Percentiles rank a stretch among this genome's conserved stretches.
Conservation (phyloP, 305 asterid genomes). For the Solanum chacoense region DNA sequence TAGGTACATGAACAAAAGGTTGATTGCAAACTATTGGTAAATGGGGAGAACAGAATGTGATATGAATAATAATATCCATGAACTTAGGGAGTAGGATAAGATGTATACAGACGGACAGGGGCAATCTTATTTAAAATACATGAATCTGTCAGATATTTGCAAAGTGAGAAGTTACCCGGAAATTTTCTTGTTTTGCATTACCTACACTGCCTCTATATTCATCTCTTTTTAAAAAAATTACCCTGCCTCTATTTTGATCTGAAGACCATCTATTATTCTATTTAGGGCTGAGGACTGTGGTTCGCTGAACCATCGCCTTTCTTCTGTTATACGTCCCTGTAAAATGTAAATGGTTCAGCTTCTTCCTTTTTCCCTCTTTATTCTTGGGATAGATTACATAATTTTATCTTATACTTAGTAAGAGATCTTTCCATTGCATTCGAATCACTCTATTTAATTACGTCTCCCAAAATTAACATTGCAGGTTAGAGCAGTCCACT, state of each 20-base stretch:
- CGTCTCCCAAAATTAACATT: not conserved
- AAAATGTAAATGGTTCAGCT: not conserved
- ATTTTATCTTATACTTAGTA: not conserved
- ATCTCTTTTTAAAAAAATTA: not conserved
- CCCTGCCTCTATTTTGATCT: not conserved
- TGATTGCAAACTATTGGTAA: not conserved
- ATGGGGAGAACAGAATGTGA: not conserved
- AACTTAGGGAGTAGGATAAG: not conserved
- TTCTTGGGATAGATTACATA: not conserved
- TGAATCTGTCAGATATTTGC: not conserved
- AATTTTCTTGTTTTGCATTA: not conserved
- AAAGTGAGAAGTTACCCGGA: not conserved
- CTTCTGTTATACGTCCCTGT: not conserved
- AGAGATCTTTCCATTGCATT: not conserved
- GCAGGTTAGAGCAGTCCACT: slow-evolving; percentile 83
- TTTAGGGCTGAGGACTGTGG: not conserved
- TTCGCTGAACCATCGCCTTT: not conserved
- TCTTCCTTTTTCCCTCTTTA: not conserved
- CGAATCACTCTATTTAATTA: not conserved
- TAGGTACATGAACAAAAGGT: not conserved
- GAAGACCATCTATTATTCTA: not conserved
- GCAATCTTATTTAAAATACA: not conserved
- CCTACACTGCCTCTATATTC: not conserved
- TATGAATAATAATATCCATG: not conserved
- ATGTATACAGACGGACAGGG: not conserved